A percentile compares a stretch with the other conserved stretches of the same genome.
These are phyloP conservation scores for Galeopsis tetrahit DNA, from an alignment of 257 asterid species.

Conservation along the genomic window DNA sequence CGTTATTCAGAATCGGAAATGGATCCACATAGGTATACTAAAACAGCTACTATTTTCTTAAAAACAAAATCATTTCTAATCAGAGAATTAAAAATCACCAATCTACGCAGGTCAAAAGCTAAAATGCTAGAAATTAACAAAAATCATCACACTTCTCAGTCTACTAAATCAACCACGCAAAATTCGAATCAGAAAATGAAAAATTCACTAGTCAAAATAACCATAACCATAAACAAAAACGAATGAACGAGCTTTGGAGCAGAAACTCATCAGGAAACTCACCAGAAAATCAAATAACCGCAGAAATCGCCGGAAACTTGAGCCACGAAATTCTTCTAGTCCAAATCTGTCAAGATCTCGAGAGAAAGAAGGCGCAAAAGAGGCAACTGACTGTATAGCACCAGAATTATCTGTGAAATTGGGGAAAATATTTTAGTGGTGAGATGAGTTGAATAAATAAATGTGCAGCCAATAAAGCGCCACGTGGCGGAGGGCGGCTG, in stretches of 20 bases:
- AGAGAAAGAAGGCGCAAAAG: constrained; percentile 34
- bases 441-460: constrained; percentile 13
- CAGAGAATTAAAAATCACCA: not conserved
- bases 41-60: constrained; percentile 1
- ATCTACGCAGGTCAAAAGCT: not conserved
- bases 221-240: not conserved
- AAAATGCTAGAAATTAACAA: not conserved
- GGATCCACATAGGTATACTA: not conserved
- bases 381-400: constrained; percentile 5
- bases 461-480: constrained; percentile 34
- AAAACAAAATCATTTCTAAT: not conserved
- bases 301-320: constrained; percentile 27
- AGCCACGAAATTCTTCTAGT: not conserved
- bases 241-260: not conserved
- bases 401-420: constrained; percentile 1
- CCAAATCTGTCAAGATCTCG: constrained; percentile 53
- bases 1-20: not conserved
- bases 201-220: not conserved
- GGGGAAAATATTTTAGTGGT: constrained; percentile 26
- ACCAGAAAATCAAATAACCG: constrained; percentile 40
- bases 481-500: constrained; percentile 64
- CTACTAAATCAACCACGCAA: not conserved
- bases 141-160: not conserved
- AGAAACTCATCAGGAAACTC: constrained; percentile 34
- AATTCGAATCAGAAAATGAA: constrained; percentile 3